Evolutionary conservation across 2,329 filamentous ascomycete genomes (phyloP), one percentile per base, ranked within the genome.

Genomic region (Sclerotinia nivalis): DNA sequence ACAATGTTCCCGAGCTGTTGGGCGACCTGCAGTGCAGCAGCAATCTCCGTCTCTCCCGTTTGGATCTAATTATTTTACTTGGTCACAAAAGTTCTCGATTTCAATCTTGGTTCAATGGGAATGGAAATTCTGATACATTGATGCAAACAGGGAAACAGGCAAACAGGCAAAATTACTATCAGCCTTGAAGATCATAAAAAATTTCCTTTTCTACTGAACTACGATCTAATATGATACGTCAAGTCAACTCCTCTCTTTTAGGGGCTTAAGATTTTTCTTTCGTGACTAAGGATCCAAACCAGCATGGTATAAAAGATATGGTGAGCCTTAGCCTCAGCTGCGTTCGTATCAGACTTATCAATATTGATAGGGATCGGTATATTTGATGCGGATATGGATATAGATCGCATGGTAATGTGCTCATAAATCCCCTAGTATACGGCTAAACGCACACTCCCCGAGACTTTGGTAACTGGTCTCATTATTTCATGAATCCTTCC

Each of bases 21-120:
- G 54, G 66, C 56, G 37, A 61, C 65, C 61, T 68, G 54, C 56
- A 68, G 62, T 68, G 54, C 66, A 64, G 65, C 65, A 67, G 54
- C 65, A 67, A 68, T 62, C 34, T 62, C 66, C 66, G 56, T 55
- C 37, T 54, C 66, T 47, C 47, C 61, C 47, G 47, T 64, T 52
- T 52, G 55, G 34, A 25, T 68, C 55, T 45, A 60, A 45, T 37
- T 45, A 43, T 68, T 28, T 31, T 60, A 20, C 22, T 25, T 68
- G 52, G 43, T 68, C 66, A 59, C 52, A 67, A 28, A 65, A 52
- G 7, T 54, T 60, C 45, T 62, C 34, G 45, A 54, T 68, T 68
- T 28, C n/a, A n/a, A 52, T 64, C 61, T 22, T 25, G 15, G 20
- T 49, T 49, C 54, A 15, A 50, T 50, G n/a, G 45, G 55, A 40